phyloP scores from a whole-genome alignment of 768 basidiomycete species.

The Lentinula raphanica region DNA sequence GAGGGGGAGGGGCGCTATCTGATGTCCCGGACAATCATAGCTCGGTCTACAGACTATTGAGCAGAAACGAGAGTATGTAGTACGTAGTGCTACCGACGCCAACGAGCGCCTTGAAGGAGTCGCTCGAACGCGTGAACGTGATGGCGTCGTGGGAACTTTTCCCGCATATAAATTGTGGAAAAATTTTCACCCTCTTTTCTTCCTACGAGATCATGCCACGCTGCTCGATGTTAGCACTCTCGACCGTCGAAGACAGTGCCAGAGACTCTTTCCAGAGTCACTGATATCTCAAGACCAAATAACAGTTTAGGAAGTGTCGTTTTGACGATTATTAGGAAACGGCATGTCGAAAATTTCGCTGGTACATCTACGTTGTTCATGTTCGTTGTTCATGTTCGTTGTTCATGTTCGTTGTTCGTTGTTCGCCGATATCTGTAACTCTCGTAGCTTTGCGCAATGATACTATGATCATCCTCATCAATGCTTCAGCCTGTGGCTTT shows the following conservation, averaged over 20 bases:
- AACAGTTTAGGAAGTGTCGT: conserved; percentile 66
- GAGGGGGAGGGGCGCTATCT: no score
- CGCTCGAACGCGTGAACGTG: conserved; percentile 2
- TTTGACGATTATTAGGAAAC: conserved; percentile 44
- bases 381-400: background rate
- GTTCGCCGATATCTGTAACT: no score
- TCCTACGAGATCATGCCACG: conserved; percentile 55
- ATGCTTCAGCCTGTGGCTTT: no score
- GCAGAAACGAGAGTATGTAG: no score
- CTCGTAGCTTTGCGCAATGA: no score
- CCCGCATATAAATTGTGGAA: conserved; percentile 17
- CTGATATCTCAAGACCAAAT: conserved; percentile 50
- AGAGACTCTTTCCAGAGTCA: conserved; percentile 47
- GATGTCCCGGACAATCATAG: no score
- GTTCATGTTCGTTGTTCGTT: background rate
- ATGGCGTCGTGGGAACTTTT: conserved; percentile 37
- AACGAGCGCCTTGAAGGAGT: no score
- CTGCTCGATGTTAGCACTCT: conserved; percentile 48
- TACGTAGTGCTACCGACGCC: no score
- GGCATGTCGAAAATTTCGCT: conserved; percentile 58
- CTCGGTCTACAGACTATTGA: no score
- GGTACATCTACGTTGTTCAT: conserved; percentile 36
- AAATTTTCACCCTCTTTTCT: conserved; percentile 10
- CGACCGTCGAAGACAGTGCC: conserved; percentile 62
- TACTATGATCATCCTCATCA: no score